A percentile compares a stretch with the other conserved stretches of the same genome.
phyloP scores from a whole-genome alignment of 306 rosid species.

The Senna tora region DNA sequence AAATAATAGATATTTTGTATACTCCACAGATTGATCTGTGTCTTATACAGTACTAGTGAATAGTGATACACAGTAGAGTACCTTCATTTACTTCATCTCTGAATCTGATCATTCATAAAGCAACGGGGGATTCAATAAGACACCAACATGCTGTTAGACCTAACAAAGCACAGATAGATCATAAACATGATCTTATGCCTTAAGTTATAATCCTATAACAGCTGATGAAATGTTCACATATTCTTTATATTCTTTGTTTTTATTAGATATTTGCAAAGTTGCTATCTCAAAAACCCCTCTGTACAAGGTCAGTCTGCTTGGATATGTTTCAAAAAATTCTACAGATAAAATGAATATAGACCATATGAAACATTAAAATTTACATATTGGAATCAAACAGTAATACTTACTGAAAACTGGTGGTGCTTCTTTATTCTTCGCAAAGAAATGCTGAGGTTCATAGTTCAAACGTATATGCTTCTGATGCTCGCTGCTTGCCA shows the following conservation, averaged over 20 bases:
- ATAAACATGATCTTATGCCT: not conserved
- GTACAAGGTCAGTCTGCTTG: not conserved
- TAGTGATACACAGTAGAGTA: not conserved
- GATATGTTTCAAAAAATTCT: not conserved
- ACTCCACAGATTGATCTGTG: no score
- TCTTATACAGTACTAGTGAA: not conserved
- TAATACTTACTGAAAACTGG: constrained; percentile 49
- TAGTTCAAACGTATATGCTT: constrained; percentile 35
- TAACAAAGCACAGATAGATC: not conserved
- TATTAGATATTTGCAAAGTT: not conserved
- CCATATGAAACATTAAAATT: not conserved
- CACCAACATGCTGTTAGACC: not conserved
- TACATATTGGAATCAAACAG: not conserved
- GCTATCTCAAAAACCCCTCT: not conserved
- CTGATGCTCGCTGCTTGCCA: constrained; percentile 47
- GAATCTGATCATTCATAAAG: not conserved
- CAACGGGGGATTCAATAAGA: not conserved
- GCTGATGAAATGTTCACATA: not conserved
- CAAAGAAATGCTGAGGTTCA: constrained; percentile 39
- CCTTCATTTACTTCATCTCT: not conserved
- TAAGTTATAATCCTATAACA: not conserved
- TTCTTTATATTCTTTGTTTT: not conserved
- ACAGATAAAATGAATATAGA: not conserved
- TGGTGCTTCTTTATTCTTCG: constrained; percentile 45
- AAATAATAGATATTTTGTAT: not conserved